phyloP scores from a whole-genome alignment of 345 rosid species.

The Crucihimalaya himalaica region DNA sequence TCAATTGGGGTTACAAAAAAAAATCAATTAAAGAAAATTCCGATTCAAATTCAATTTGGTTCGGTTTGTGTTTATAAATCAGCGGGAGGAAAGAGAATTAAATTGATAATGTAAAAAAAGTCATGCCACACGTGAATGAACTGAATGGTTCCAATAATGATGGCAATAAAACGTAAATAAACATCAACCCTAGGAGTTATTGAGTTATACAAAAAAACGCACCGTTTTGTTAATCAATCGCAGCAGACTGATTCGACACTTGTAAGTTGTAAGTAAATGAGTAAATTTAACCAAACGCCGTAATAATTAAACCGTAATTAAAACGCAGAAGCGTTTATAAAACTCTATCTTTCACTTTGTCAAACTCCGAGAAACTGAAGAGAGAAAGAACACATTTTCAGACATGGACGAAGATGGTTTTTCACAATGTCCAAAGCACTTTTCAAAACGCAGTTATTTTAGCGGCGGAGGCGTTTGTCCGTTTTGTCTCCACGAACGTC shows the following conservation, averaged over 20 bases:
- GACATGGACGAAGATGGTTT: slow-evolving; percentile 65
- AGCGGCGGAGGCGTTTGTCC: slow-evolving; percentile 81
- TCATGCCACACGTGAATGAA: slow-evolving; percentile 42
- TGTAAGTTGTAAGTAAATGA: slow-evolving; percentile 4
- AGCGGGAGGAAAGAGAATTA: background rate
- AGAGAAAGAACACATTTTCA: background rate
- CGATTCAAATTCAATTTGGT: background rate
- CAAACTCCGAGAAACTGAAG: slow-evolving; percentile 21
- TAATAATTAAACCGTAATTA: slow-evolving; percentile 32
- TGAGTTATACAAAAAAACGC: background rate
- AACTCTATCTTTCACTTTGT: background rate
- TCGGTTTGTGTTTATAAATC: background rate
- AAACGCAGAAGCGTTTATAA: slow-evolving; percentile 27
- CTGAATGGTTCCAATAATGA: slow-evolving; percentile 29
- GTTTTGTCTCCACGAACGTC: slow-evolving; percentile 76
- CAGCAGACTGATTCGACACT: slow-evolving; percentile 13
- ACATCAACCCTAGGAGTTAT: background rate
- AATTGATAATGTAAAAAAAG: slow-evolving; percentile 2
- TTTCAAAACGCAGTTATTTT: slow-evolving; percentile 48
- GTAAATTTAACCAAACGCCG: slow-evolving; percentile 11
- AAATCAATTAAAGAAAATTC: too few relatives aligned
- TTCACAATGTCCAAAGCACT: slow-evolving; percentile 74
- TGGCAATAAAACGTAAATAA: slow-evolving; percentile 34
- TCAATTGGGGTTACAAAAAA: too few relatives aligned
- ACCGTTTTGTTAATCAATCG: background rate